Conservation (phyloP, 2,329 filamentous ascomycete genomes). For the Aspergillus sp. region DNA sequence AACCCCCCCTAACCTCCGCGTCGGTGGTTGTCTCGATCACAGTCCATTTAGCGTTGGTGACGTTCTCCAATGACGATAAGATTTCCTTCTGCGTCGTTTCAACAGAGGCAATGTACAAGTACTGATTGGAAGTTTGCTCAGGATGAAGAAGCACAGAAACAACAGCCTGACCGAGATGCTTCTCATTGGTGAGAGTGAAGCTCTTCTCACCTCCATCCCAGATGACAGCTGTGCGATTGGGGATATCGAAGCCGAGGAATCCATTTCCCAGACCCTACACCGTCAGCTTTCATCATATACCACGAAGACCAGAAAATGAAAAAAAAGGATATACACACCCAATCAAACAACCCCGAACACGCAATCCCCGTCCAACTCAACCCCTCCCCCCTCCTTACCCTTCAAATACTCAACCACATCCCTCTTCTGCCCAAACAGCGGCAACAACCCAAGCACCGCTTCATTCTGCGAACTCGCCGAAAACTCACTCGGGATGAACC, state of each 20-base stretch:
- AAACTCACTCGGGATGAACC: conserved; percentile 31
- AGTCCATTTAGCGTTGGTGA: conserved; percentile 48
- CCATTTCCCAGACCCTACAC: conserved; percentile 44
- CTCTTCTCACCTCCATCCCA: conserved; percentile 53
- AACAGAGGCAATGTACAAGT: conserved; percentile 55
- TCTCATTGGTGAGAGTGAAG: conserved; percentile 49
- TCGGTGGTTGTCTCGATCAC: conserved; percentile 36
- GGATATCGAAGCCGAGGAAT: conserved; percentile 50
- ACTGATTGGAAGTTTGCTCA: conserved; percentile 53
- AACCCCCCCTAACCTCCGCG: conserved; percentile 12
- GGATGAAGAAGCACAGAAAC: conserved; percentile 47
- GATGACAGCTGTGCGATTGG: conserved; percentile 48
- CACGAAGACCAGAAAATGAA: too few species aligned
- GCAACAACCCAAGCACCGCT: conserved; percentile 17
- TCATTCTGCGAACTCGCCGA: conserved; percentile 22
- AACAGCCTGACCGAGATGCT: conserved; percentile 49
- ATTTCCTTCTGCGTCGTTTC: conserved; percentile 56
- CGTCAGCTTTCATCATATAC: too few species aligned
- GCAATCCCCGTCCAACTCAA: conserved; percentile 60
- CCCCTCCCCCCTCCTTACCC: conserved; percentile 36
- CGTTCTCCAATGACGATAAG: conserved; percentile 48
- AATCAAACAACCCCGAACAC: conserved; percentile 59
- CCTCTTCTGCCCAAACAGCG: conserved; percentile 20
- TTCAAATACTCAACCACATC: conserved; percentile 49
- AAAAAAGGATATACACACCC: too few species aligned